phyloP scores from a whole-genome alignment of 1,284 basidiomycete genomes.

The Taiwanofungus camphoratus region DNA sequence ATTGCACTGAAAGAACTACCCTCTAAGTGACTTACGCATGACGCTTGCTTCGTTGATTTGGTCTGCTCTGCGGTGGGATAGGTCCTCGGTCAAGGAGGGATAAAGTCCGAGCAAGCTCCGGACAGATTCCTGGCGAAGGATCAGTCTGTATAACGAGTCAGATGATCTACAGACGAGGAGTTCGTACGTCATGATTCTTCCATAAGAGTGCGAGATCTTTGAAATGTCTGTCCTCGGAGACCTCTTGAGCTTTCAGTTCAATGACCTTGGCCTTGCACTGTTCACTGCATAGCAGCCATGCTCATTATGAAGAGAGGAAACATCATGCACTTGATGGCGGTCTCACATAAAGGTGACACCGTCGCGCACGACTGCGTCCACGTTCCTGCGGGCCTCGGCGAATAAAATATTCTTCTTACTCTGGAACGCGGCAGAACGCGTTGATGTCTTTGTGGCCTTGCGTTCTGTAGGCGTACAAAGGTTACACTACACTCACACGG shows the following conservation, averaged over 20 bases:
- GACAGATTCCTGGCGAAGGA: conserved; percentile 28
- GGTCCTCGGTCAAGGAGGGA: conserved; percentile 30
- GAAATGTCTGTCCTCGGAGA: conserved; percentile 19
- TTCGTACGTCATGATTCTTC: conserved; percentile 23
- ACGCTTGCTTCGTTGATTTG: conserved; percentile 32
- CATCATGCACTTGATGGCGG: not conserved
- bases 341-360: conserved; percentile 26
- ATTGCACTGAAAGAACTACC: conserved; percentile 1
- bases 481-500: not conserved
- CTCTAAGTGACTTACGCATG: conserved; percentile 26
- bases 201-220: conserved; percentile 19
- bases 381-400: conserved; percentile 23
- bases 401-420: conserved; percentile 27
- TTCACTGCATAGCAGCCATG: conserved; percentile 17
- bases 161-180: not conserved
- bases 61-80: conserved; percentile 30
- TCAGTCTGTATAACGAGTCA: too few species aligned
- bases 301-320: not conserved
- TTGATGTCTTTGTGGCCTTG: conserved; percentile 26
- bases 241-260: conserved; percentile 24
- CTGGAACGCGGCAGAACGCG: conserved; percentile 24
- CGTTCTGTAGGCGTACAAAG: conserved; percentile 21
- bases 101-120: conserved; percentile 26
- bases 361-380: conserved; percentile 20
- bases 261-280: conserved; percentile 21